Evolutionary conservation across 179 eudicot species (phyloP).

Genomic region (Carnegiea gigantea): DNA sequence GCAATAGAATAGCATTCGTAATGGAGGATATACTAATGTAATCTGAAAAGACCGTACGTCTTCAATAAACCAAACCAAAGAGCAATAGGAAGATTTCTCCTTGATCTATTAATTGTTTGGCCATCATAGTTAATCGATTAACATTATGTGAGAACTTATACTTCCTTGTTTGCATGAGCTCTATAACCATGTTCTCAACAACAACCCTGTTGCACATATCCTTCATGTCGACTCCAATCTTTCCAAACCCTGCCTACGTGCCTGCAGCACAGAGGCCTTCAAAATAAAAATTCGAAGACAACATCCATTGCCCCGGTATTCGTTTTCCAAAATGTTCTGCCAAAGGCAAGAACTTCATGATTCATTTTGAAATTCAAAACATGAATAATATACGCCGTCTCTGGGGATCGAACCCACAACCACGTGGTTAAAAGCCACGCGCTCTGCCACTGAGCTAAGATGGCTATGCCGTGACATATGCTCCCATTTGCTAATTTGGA

Average conservation of each 20-base stretch:
- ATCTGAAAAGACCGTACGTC: neutral
- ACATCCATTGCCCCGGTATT: no score
- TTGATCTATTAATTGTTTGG: neutral
- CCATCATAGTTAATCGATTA: no score
- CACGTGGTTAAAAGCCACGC: constrained; percentile 94
- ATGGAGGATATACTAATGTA: neutral
- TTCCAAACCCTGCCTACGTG: constrained; percentile 22
- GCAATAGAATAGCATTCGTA: neutral
- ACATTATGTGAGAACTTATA: constrained; percentile 7
- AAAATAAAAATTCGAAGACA: no score
- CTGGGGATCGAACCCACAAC: constrained; percentile 53
- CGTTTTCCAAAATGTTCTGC: no score
- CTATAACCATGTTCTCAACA: constrained; percentile 20
- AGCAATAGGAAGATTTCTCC: neutral
- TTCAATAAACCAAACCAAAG: neutral
- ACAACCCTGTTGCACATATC: constrained; percentile 25
- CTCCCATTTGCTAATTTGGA: no score
- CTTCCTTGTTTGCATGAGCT: constrained; percentile 21
- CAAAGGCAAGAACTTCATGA: no score
- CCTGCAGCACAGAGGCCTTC: neutral
- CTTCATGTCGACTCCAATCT: constrained; percentile 25
- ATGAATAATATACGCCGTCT: constrained; percentile 23
- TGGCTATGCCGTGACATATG: no score
- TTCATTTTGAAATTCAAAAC: no score
- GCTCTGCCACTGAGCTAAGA: constrained; percentile 76